These are phyloP conservation scores for Lactarius quietus DNA, from an alignment of 768 basidiomycete species.

Conservation along the genomic window DNA sequence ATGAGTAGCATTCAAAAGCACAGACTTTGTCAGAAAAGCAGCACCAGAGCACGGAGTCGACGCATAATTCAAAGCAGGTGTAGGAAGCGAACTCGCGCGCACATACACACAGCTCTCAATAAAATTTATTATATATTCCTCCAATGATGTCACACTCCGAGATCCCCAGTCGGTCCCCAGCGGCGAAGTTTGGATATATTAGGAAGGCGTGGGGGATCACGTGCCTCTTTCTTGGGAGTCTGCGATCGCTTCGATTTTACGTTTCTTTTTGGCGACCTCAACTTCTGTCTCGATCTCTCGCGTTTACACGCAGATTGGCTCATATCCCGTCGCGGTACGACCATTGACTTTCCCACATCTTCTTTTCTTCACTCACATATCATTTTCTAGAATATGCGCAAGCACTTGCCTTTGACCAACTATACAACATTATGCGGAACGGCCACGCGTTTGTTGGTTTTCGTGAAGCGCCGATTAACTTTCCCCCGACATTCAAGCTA, in stretches of 20 bases:
- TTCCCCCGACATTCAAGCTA: slow-evolving; percentile 94
- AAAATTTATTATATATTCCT: no score
- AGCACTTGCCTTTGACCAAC: slow-evolving; percentile 88
- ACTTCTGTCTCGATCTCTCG: slow-evolving; percentile 86
- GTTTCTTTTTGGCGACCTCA: slow-evolving; percentile 88
- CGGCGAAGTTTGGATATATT: no score
- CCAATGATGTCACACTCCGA: no score
- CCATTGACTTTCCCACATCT: not conserved
- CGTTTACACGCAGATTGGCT: slow-evolving; percentile 95
- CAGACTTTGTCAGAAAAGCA: no score
- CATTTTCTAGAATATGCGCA: slow-evolving; percentile 64
- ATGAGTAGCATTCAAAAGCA: no score
- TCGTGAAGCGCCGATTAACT: slow-evolving; percentile 72
- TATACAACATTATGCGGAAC: slow-evolving; percentile 71
- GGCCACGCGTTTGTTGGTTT: slow-evolving; percentile 73
- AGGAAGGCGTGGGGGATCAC: no score
- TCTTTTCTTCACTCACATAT: not conserved
- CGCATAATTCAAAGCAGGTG: no score
- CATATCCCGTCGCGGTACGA: slow-evolving; percentile 69
- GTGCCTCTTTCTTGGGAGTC: no score
- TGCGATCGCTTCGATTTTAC: slow-evolving; percentile 85
- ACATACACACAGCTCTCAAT: no score
- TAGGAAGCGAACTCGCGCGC: no score
- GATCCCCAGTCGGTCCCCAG: no score
- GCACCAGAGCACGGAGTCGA: no score